Evolutionary conservation across 345 rosid genomes (phyloP), one percentile per base, ranked within the genome.

Genomic region (Clausena lansium): DNA sequence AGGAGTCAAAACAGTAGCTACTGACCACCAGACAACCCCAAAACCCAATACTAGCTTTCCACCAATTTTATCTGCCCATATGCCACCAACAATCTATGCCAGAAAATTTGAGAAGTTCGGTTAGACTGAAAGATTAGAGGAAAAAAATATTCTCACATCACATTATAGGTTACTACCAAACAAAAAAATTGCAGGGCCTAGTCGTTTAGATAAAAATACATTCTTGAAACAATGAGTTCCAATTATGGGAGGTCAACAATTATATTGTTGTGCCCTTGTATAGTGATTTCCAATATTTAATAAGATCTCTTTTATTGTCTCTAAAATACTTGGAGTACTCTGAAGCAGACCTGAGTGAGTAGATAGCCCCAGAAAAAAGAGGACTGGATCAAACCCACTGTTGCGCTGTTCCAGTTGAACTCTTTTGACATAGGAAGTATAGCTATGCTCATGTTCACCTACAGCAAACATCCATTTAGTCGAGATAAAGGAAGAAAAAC

Each of bases 361-460:
- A 95, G 87, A 81, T 95, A 95, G 47, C 99, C 99, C 99, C 99
- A 91, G 94, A 95, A 95, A 89, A 95, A 93, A 39, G 98, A 95
- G 77, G 99, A 95, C 86, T 95, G 99, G 78, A 93, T 95, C 84
- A 92, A 86, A 81, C 99, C 99, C 83, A 95, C 94, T 1, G 99
- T 95, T 68, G 98, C 91, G 83, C 97, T 93, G 86, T 88, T 93
- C 99, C 99, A 95, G 77, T 87, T 90, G 83, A 83, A 95, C 88
- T 95, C 94, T 86, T 90, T 81, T 52, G 98, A 95, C 99, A 95
- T 95, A 39, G 99, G 98, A 82, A 95, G 98, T 64, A 95, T 92
- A 17, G 99, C 98, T 85, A 93, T 93, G 92, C 99, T 95, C 98
- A 93, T 95, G 80, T 95, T 95, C 76, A 95, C 99, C 99, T 95